Base-by-base conservation (phyloP, 1,284 basidiomycete species). In the Ceratobasidium sp. region DNA sequence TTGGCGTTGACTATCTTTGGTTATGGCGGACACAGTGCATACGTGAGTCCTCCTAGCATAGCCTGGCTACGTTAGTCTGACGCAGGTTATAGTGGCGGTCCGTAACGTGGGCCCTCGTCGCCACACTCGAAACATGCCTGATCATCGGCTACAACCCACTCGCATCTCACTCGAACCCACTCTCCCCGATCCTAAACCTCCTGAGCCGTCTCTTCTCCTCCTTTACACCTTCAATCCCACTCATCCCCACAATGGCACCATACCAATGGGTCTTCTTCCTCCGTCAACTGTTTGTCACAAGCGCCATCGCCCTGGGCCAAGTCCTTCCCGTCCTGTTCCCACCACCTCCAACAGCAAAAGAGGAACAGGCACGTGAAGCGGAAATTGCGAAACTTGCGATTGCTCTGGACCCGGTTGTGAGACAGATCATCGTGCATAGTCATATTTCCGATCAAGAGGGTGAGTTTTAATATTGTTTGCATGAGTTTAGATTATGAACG, bases 191-290 rank as follows among this genome's bases (percentile, higher is more conserved):
- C 50, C 69, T 61, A 71, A 77, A 7, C 48, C 79, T 66, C 77
- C 80, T 54, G 78, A 56, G 26, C 81, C 69, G 7, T 71, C 79
- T 81, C 57, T 67, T 78, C n/a, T 67, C 66, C 81, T 54, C 68
- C 90, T 44, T 84, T 93, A 2, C 33, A 84, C 87, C 64, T 38
- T 4, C 38, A 0, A 6, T 78, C 84, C 4, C 64, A 1, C 20
- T 92, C 33, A 91, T 94, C 84, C 93, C 93, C 0, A 20, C 85
- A 86, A 13, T 89, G 91, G 15, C 90, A 0, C 87, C 90, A 1
- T 91, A 91, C 83, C 93, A 96, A 81, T 91, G 95, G 82, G 87
- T 94, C 79, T 84, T 89, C 26, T 89, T 95, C 83, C 86, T 95
- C n/a, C 94, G 94, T 81, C 90, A 93, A 80, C 82, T 94, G 38